These are phyloP conservation scores for Abrus pulchellus DNA, from an alignment of 306 rosid species.

Conservation along the genomic window DNA sequence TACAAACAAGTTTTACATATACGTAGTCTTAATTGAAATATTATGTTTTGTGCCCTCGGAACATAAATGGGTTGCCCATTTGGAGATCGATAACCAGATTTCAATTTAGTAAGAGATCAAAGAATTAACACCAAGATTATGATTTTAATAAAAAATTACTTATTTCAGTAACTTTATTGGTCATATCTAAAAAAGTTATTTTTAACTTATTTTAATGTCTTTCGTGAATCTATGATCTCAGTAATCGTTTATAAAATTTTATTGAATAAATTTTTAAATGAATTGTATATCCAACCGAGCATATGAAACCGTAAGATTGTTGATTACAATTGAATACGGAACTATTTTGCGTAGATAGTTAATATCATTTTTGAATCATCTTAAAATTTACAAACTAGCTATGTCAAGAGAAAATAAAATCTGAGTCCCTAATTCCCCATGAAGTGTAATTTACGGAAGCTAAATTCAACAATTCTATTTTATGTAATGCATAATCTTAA, in stretches of 20 bases:
- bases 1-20: slow-evolving; percentile 8
- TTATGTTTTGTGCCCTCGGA: not conserved
- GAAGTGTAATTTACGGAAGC: not conserved
- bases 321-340: not conserved
- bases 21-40: not conserved
- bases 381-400: not conserved
- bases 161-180: too few species aligned
- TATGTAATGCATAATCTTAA: not conserved
- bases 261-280: too few species aligned
- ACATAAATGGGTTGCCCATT: slow-evolving; percentile 1
- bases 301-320: not conserved
- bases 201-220: too few species aligned
- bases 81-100: not conserved
- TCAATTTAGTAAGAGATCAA: not conserved
- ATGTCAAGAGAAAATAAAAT: not conserved
- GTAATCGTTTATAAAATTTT: too few species aligned
- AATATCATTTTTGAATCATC: not conserved
- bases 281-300: not conserved
- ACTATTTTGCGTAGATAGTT: not conserved
- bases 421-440: not conserved
- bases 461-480: not conserved
- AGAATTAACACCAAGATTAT: too few species aligned
- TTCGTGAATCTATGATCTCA: too few species aligned
- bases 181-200: too few species aligned
- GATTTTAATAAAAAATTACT: too few species aligned